phyloP scores from a whole-genome alignment of 1,284 basidiomycete species.

The Retiboletus fuscus region DNA sequence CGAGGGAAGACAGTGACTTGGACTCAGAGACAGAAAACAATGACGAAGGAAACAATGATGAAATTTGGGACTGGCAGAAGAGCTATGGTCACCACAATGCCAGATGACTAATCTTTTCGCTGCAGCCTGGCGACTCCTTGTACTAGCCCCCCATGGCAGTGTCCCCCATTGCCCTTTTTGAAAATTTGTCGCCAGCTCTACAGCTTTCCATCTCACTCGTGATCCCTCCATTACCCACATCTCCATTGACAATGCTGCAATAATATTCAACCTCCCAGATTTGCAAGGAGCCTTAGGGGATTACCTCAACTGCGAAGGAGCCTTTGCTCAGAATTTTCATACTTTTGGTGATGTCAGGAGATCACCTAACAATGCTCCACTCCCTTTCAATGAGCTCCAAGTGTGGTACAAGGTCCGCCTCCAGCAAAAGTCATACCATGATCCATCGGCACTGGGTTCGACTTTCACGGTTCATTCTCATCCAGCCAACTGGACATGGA shows the following conservation, averaged over 20 bases:
- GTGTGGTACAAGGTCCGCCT: slow-evolving; percentile 10
- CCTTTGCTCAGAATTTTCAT: slow-evolving; percentile 5
- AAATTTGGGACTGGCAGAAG: neutral
- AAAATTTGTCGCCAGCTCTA: neutral
- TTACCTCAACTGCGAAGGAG: neutral
- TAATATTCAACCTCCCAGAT: neutral
- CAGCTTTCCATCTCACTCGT: neutral
- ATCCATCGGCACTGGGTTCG: neutral
- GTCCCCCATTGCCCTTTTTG: neutral
- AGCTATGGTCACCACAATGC: neutral
- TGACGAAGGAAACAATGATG: neutral
- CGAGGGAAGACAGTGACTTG: neutral
- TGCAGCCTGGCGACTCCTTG: neutral
- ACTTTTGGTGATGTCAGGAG: neutral
- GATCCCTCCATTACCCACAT: neutral
- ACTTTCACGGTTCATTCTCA: neutral
- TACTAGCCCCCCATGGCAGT: neutral
- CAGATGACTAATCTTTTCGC: neutral
- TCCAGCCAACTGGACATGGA: neutral
- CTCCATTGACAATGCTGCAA: neutral
- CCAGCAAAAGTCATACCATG: slow-evolving; percentile 8
- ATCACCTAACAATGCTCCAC: neutral
- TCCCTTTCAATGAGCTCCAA: neutral
- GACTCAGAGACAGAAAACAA: neutral
- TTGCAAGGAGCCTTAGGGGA: neutral